phyloP scores from a whole-genome alignment of 208 protist species.

The Borovskyia barvae region DNA sequence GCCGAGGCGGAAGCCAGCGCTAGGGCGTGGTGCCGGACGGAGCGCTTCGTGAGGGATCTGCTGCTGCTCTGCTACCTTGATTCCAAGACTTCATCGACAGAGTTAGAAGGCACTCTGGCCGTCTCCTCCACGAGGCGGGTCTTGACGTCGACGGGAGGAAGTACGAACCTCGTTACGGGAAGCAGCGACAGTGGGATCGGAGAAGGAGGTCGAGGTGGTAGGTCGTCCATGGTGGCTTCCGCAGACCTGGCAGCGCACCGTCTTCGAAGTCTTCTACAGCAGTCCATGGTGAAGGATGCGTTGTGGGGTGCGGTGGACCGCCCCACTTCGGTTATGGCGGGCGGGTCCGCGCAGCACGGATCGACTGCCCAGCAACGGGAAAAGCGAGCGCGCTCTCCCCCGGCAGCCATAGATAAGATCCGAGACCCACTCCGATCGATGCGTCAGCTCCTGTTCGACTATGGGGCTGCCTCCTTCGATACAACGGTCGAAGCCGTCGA shows the following conservation, averaged over 20 bases:
- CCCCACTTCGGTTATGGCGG: not conserved
- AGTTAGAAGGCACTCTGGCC: slow-evolving; percentile 59
- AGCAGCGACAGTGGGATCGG: not conserved
- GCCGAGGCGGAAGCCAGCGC: slow-evolving; percentile 18
- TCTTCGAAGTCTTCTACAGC: slow-evolving; percentile 10
- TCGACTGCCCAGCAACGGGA: not conserved
- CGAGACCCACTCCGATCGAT: slow-evolving; percentile 12
- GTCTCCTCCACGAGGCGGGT: slow-evolving; percentile 59
- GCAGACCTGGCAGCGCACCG: slow-evolving; percentile 21
- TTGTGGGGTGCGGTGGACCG: slow-evolving; percentile 20
- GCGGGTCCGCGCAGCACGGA: not conserved
- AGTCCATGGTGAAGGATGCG: slow-evolving; percentile 18
- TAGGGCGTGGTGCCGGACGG: slow-evolving; percentile 27
- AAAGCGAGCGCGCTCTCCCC: not conserved
- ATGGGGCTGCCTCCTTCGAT: slow-evolving; percentile 57
- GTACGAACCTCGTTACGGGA: not conserved
- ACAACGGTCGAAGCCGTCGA: slow-evolving; percentile 55
- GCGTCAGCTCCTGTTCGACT: slow-evolving; percentile 26
- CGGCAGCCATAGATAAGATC: not conserved
- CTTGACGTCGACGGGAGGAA: slow-evolving; percentile 13
- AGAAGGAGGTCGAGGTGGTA: not conserved
- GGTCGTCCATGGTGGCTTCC: slow-evolving; percentile 6
- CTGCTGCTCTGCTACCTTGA: slow-evolving; percentile 52
- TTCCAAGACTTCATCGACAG: slow-evolving; percentile 50
- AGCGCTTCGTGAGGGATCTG: slow-evolving; percentile 44